Percentiles rank a stretch among this genome's conserved stretches.
Evolutionary conservation across 2,329 filamentous ascomycete genomes (phyloP).

Genomic region (Colletotrichum sp.): DNA sequence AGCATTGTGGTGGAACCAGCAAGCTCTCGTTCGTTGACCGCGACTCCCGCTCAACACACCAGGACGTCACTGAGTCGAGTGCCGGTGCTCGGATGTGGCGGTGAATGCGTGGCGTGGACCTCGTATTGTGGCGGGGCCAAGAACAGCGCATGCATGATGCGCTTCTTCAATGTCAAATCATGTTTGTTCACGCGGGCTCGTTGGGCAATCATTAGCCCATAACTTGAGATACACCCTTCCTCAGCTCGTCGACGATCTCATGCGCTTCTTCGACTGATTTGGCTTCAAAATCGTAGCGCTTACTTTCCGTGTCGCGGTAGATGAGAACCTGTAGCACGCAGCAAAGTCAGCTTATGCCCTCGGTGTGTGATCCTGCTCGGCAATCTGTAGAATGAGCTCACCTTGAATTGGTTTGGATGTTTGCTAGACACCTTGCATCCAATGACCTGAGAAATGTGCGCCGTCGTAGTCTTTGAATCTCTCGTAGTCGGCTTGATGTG

Average conservation of each 20-base stretch:
- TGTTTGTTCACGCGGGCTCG: not conserved
- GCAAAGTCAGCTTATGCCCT: not conserved
- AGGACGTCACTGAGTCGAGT: not conserved
- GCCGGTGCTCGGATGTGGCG: not conserved
- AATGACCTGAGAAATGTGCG: slow-evolving; percentile 82
- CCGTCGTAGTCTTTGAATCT: slow-evolving; percentile 76
- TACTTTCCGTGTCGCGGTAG: slow-evolving; percentile 77
- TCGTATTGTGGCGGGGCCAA: not conserved
- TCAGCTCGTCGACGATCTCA: slow-evolving; percentile 81
- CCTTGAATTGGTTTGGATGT: slow-evolving; percentile 82
- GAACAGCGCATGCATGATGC: not conserved
- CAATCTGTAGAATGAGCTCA: slow-evolving; percentile 40
- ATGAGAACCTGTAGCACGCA: slow-evolving; percentile 61
- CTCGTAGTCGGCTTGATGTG: slow-evolving; percentile 79
- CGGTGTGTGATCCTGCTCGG: not conserved
- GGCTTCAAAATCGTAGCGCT: slow-evolving; percentile 87
- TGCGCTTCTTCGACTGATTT: slow-evolving; percentile 72
- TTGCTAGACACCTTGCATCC: slow-evolving; percentile 82
- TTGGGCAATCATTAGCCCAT: slow-evolving; percentile 10
- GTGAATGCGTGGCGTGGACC: slow-evolving; percentile 9
- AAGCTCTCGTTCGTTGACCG: not conserved
- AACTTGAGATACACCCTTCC: slow-evolving; percentile 64
- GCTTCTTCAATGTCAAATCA: not conserved
- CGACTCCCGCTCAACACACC: not conserved
- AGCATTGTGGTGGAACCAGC: not conserved